These are phyloP conservation scores for Colletotrichum shisoi DNA, from an alignment of 2,329 filamentous ascomycete genomes.

Conservation along the genomic window DNA sequence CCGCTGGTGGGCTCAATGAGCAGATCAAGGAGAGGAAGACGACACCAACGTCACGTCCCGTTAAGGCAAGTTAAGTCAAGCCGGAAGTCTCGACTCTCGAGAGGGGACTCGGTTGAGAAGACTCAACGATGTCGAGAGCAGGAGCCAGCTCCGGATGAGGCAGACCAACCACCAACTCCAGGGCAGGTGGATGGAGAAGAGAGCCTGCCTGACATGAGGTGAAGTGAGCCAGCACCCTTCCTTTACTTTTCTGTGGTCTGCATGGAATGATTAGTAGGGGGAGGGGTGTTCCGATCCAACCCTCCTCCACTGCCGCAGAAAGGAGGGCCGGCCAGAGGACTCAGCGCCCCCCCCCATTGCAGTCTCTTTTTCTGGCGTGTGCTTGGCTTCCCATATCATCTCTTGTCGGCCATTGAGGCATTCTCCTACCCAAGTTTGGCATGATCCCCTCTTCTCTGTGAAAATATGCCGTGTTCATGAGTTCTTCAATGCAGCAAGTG, in stretches of 20 bases:
- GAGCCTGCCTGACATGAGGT: not conserved
- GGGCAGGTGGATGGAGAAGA: not conserved
- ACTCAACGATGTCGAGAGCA: not conserved
- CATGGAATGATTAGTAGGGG: not conserved
- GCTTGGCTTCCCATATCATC: conserved; percentile 30
- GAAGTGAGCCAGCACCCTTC: not conserved
- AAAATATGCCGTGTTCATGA: not conserved
- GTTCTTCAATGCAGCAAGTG: not conserved
- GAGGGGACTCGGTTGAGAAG: not conserved
- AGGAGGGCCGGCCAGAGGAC: conserved; percentile 16
- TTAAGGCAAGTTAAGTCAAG: not conserved
- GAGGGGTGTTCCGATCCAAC: conserved; percentile 21
- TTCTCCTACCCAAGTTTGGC: not conserved
- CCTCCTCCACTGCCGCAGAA: conserved; percentile 18
- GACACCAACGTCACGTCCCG: conserved; percentile 3
- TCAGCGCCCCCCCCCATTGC: conserved; percentile 21
- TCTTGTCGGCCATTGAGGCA: conserved; percentile 3
- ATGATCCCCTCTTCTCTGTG: not conserved
- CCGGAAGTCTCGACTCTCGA: not conserved
- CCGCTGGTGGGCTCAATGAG: not conserved
- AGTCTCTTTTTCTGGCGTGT: conserved; percentile 18
- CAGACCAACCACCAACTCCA: not conserved
- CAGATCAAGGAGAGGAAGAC: not conserved
- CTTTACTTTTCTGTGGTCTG: not conserved
- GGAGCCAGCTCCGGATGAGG: conserved; percentile 12